These are phyloP conservation scores for Reticulascus tulasneorum DNA, from an alignment of 2,329 filamentous ascomycete species.

Conservation along the genomic window DNA sequence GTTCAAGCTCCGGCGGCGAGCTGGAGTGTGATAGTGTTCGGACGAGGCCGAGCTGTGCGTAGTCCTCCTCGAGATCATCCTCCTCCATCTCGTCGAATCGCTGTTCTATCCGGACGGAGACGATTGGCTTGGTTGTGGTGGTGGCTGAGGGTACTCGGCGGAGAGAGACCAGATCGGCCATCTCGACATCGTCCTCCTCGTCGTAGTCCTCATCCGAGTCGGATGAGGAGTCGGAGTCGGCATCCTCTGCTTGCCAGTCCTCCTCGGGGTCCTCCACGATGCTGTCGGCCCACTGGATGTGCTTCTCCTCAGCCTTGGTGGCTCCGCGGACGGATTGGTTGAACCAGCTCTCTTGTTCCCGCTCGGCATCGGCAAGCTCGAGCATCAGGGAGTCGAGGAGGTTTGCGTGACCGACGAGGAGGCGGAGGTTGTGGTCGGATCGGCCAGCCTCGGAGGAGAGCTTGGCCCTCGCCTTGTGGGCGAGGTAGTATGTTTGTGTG, in stretches of 20 bases:
- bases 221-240: slow-evolving; percentile 38
- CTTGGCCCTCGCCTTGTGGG: slow-evolving; percentile 94
- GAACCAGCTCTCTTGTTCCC: slow-evolving; percentile 96
- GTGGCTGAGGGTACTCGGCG: slow-evolving; percentile 39
- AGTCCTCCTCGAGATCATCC: slow-evolving; percentile 61
- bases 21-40: slow-evolving; percentile 63
- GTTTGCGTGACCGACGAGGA: slow-evolving; percentile 97
- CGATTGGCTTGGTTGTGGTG: slow-evolving; percentile 27
- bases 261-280: slow-evolving; percentile 71
- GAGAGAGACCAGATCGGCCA: slow-evolving; percentile 44
- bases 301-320: slow-evolving; percentile 51
- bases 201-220: slow-evolving; percentile 44
- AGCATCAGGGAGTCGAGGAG: slow-evolving; percentile 95
- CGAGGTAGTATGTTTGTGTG: slow-evolving; percentile 97
- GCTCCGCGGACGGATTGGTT: slow-evolving; percentile 87
- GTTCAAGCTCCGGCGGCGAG: slow-evolving; percentile 67
- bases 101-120: slow-evolving; percentile 31
- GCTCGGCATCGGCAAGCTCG: slow-evolving; percentile 84
- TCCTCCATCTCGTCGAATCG: slow-evolving; percentile 44
- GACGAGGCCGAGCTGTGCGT: slow-evolving; percentile 61
- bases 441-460: slow-evolving; percentile 87
- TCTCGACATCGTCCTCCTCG: slow-evolving; percentile 57
- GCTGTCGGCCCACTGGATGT: slow-evolving; percentile 84
- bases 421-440: slow-evolving; percentile 88
- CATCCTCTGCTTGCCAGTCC: slow-evolving; percentile 65